Percentiles rank a stretch among this genome's conserved stretches.
Evolutionary conservation across 2,329 filamentous ascomycete genomes (phyloP).

Genomic region (Bipolaris sorokiniana): DNA sequence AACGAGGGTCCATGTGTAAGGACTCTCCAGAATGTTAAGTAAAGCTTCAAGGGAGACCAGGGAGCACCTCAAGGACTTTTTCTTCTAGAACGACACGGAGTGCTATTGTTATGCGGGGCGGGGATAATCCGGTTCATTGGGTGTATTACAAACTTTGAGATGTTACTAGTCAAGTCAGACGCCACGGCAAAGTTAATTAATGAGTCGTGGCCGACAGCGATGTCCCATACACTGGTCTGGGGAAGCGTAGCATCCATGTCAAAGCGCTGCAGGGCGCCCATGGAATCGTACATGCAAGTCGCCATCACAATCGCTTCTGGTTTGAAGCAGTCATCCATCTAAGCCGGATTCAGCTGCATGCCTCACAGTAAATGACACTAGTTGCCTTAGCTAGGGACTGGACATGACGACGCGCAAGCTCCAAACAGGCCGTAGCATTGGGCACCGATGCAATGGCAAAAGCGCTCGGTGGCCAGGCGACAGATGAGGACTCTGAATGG

Average conservation of each 20-base stretch:
- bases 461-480: not conserved
- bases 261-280: not conserved
- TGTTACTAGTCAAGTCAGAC: not conserved
- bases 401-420: no score
- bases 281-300: not conserved
- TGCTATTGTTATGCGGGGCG: not conserved
- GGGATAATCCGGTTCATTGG: not conserved
- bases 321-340: not conserved
- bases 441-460: not conserved
- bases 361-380: not conserved
- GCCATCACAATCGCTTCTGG: not conserved
- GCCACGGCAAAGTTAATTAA: not conserved
- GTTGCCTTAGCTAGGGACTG: not conserved
- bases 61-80: not conserved
- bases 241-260: not conserved
- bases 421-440: no score
- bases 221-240: not conserved
- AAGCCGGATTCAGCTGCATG: not conserved
- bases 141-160: not conserved
- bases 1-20: not conserved
- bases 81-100: not conserved
- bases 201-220: not conserved
- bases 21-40: not conserved
- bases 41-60: not conserved
- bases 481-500: not conserved